Conservation (phyloP, 2,329 filamentous ascomycete species). For the Pestalotiopsis sp. region DNA sequence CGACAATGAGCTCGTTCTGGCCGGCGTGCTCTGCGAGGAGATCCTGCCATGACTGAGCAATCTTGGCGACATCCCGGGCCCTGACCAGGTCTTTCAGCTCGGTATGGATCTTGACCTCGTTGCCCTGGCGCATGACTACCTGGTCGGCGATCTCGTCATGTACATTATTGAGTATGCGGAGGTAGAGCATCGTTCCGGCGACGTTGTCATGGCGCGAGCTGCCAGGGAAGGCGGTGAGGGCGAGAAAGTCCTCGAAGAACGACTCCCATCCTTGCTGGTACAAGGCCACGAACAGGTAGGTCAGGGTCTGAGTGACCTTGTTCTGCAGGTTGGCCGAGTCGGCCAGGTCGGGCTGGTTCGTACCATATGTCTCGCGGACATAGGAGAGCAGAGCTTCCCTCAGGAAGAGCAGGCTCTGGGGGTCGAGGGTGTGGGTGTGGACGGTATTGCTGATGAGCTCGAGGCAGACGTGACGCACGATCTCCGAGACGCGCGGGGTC, state of each 20-base stretch:
- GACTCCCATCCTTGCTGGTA: conserved; percentile 85
- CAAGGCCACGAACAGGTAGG: conserved; percentile 84
- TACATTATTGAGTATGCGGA: conserved; percentile 83
- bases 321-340: conserved; percentile 85
- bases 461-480: conserved; percentile 84
- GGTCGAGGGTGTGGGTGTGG: conserved; percentile 75
- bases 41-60: conserved; percentile 88
- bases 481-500: conserved; percentile 72
- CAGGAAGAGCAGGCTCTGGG: conserved; percentile 70
- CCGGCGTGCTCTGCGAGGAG: conserved; percentile 77
- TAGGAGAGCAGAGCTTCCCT: conserved; percentile 83
- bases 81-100: conserved; percentile 90
- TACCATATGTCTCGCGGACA: conserved; percentile 72
- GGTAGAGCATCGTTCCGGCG: conserved; percentile 78
- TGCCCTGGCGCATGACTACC: conserved; percentile 73
- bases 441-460: conserved; percentile 93
- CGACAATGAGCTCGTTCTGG: conserved; percentile 71
- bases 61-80: conserved; percentile 82
- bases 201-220: conserved; percentile 67
- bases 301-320: conserved; percentile 94
- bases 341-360: conserved; percentile 52
- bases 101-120: conserved; percentile 81
- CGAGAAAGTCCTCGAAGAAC: conserved; percentile 89
- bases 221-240: conserved; percentile 65
- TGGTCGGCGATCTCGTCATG: conserved; percentile 98